Evolutionary conservation across 192 early-diverging fungal genomes (phyloP), one percentile per base, ranked within the genome.

Genomic region (Cetraspora pellucida): DNA sequence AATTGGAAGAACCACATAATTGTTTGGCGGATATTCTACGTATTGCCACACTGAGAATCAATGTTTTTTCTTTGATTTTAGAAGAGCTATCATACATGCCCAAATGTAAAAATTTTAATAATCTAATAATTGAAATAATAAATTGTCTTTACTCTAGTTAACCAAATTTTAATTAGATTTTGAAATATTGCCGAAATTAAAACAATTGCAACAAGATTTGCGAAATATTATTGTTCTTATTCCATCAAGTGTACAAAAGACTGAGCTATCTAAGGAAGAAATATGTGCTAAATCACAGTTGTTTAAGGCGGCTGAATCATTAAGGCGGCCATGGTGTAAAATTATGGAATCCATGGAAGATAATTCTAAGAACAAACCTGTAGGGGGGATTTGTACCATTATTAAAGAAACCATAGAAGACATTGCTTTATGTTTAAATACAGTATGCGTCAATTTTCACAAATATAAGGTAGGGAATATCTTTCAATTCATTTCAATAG

Each of bases 381-480:
- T 52, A 28, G 16, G 5, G 10, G 17, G 19, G 1, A 27, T 72
- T 31, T 72, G 17, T n/a, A 57, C 16, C 21, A 11, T 5, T 10
- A 54, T 72, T 37, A 43, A 57, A 6, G 52, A 52, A 30, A 16
- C 55, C 19, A 43, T 55, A 57, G 16, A 44, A 1, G 1, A 7
- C 4, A 52, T 37, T 55, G 3, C 37, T 43, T 13, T 14, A 2
- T 72, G 10, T 52, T 57, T 72, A 10, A 31, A 31, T 30, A 11
- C 43, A 11, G n/a, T 72, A 19, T 72, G 70, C 21, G n/a, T 27
- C 10, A 37, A 31, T 43, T 58, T 72, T 57, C 14, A 10, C n/a
- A 14, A 72, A 57, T 72, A 72, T 57, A 72, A 72, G 70, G 70
- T 72, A 72, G 10, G 27, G 28, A 52, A 0, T 10, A 45, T 25